These are phyloP conservation scores for Termitomyces heimii DNA, from an alignment of 768 basidiomycete genomes.

Conservation along the genomic window DNA sequence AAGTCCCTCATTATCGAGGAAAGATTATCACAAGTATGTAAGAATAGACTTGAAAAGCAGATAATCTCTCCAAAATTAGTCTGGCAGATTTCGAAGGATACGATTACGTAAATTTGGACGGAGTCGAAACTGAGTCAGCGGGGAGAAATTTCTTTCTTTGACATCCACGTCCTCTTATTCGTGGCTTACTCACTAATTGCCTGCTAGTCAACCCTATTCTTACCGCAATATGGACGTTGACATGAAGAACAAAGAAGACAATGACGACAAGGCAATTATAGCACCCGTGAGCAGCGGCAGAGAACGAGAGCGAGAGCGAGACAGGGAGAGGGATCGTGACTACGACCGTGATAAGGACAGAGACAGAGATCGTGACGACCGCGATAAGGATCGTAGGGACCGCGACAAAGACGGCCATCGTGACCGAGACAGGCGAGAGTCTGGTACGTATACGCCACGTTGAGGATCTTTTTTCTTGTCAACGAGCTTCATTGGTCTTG, in stretches of 20 bases:
- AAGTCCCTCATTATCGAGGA: too few species aligned
- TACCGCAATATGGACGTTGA: slow-evolving; percentile 63
- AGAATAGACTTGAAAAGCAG: too few species aligned
- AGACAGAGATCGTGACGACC: slow-evolving; percentile 32
- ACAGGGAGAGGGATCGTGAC: slow-evolving; percentile 37
- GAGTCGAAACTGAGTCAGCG: slow-evolving; percentile 3
- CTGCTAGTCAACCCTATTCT: slow-evolving; percentile 1
- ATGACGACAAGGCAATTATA: slow-evolving; percentile 52
- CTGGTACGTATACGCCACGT: slow-evolving; percentile 32
- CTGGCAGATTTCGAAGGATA: too few species aligned
- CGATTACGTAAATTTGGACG: slow-evolving; percentile 1
- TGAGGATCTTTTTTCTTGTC: neutral
- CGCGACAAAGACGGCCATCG: slow-evolving; percentile 45
- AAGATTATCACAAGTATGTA: too few species aligned
- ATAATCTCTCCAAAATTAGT: too few species aligned
- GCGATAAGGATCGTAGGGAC: slow-evolving; percentile 29
- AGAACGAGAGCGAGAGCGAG: slow-evolving; percentile 41
- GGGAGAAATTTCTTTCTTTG: slow-evolving; percentile 3
- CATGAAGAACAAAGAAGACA: slow-evolving; percentile 74
- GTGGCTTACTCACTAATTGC: slow-evolving; percentile 4
- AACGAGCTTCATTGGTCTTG: neutral
- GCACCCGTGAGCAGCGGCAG: slow-evolving; percentile 32
- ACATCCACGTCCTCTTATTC: neutral
- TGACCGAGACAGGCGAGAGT: slow-evolving; percentile 48
- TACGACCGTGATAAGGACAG: slow-evolving; percentile 26